Conservation (phyloP, 2,329 filamentous ascomycete species). For the Fusarium citri region DNA sequence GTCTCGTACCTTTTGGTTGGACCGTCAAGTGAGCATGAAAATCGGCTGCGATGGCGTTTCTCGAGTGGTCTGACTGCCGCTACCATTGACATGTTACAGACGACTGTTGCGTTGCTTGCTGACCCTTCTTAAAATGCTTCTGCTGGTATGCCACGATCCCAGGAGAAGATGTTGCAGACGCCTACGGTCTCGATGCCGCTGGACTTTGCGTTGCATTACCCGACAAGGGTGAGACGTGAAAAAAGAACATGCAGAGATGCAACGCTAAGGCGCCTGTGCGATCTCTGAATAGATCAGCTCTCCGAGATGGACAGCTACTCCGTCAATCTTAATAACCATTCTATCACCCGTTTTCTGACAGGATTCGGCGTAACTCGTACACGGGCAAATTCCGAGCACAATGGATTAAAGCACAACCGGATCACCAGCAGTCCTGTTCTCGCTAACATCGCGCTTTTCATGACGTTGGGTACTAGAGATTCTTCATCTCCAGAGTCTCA, state of each 20-base stretch:
- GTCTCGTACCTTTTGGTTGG: constrained; percentile 14
- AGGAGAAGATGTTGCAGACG: constrained; percentile 27
- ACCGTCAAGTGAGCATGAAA: constrained; percentile 6
- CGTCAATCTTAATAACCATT: background rate
- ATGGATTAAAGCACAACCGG: background rate
- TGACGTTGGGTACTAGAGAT: background rate
- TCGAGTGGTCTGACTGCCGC: constrained; percentile 20
- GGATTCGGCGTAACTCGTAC: background rate
- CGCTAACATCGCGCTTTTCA: background rate
- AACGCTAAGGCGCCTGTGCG: constrained; percentile 10
- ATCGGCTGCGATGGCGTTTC: constrained; percentile 7
- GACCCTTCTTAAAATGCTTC: constrained; percentile 5
- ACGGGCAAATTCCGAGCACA: background rate
- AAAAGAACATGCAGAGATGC: constrained; percentile 10
- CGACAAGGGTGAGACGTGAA: constrained; percentile 16
- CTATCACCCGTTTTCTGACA: background rate
- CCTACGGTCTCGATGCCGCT: constrained; percentile 40
- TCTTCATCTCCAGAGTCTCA: constrained; percentile 3
- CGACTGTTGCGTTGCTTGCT: constrained; percentile 12
- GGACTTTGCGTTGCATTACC: constrained; percentile 29
- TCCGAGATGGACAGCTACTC: background rate
- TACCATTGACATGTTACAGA: constrained; percentile 9
- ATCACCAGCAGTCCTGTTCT: background rate
- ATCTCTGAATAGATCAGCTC: constrained; percentile 23
- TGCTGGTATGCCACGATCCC: constrained; percentile 15